Evolutionary conservation across 2,329 filamentous ascomycete species (phyloP).

Genomic region (Davidsoniella australis): DNA sequence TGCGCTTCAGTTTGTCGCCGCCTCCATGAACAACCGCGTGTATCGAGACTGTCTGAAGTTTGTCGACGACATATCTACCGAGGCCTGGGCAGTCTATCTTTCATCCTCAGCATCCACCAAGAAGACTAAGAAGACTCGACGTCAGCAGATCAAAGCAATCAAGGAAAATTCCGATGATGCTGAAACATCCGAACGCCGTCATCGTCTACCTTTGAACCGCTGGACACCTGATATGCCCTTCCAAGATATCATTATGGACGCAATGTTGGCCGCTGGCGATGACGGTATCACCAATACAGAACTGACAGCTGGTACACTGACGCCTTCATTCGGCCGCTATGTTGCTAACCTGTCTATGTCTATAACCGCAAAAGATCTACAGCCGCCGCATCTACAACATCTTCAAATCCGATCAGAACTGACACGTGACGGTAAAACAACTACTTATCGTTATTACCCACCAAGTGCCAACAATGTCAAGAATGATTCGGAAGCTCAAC

Average conservation of each 20-base stretch:
- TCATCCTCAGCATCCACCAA: constrained; percentile 8
- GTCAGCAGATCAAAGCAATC: constrained; percentile 10
- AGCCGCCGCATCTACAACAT: constrained; percentile 24
- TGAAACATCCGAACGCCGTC: neutral
- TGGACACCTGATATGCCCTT: constrained; percentile 12
- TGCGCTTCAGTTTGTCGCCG: constrained; percentile 38
- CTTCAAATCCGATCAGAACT: constrained; percentile 20
- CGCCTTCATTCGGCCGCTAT: constrained; percentile 21
- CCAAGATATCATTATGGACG: constrained; percentile 19
- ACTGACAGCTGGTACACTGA: constrained; percentile 21
- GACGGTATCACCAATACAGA: constrained; percentile 22
- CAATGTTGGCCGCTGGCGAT: constrained; percentile 19
- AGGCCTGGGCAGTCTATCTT: constrained; percentile 39
- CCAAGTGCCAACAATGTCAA: neutral
- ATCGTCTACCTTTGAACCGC: neutral
- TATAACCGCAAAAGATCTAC: constrained; percentile 19
- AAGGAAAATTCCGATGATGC: constrained; percentile 5
- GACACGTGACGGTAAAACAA: constrained; percentile 12
- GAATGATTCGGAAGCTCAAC: neutral
- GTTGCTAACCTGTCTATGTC: constrained; percentile 16
- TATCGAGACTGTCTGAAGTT: constrained; percentile 47
- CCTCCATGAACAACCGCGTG: constrained; percentile 33
- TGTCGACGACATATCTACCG: constrained; percentile 34
- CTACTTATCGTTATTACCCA: constrained; percentile 13
- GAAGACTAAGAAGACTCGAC: constrained; percentile 11